These are phyloP conservation scores for Blastobotrys capitulatus DNA, from an alignment of 1,139 yeast genomes.

Conservation along the genomic window DNA sequence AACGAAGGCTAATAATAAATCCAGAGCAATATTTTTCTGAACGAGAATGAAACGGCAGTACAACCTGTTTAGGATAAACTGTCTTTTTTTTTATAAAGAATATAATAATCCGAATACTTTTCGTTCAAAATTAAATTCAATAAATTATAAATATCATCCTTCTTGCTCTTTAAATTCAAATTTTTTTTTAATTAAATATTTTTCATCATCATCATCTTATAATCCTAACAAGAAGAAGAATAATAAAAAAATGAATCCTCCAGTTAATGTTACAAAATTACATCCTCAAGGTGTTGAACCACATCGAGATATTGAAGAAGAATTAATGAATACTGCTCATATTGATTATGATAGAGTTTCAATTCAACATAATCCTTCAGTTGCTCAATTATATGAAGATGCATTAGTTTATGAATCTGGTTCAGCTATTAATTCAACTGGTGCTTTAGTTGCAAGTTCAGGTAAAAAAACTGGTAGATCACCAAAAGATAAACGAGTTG, in stretches of 20 bases:
- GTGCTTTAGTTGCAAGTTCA: conserved; percentile 93
- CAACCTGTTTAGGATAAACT: conserved; percentile 6
- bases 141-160: conserved; percentile 1
- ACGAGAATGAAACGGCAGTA: conserved; percentile 8
- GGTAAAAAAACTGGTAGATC: conserved; percentile 98
- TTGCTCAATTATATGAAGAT: conserved; percentile 91
- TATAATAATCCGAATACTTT: background rate
- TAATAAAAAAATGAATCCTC: conserved; percentile 28
- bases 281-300: conserved; percentile 41
- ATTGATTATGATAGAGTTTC: conserved; percentile 39
- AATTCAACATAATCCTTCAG: conserved; percentile 83
- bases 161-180: background rate
- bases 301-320: conserved; percentile 37
- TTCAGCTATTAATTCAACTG: conserved; percentile 87
- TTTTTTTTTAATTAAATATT: background rate
- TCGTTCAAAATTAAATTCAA: background rate
- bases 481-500: conserved; percentile 97
- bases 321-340: conserved; percentile 37
- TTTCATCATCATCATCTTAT: background rate
- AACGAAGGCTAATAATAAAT: too few species aligned
- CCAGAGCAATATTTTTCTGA: too few species aligned
- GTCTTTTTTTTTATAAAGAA: too few species aligned
- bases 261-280: conserved; percentile 38
- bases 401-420: conserved; percentile 80
- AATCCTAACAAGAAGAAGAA: background rate